Conservation (phyloP, 192 early-diverging fungal genomes). For the Coemansia sp. region DNA sequence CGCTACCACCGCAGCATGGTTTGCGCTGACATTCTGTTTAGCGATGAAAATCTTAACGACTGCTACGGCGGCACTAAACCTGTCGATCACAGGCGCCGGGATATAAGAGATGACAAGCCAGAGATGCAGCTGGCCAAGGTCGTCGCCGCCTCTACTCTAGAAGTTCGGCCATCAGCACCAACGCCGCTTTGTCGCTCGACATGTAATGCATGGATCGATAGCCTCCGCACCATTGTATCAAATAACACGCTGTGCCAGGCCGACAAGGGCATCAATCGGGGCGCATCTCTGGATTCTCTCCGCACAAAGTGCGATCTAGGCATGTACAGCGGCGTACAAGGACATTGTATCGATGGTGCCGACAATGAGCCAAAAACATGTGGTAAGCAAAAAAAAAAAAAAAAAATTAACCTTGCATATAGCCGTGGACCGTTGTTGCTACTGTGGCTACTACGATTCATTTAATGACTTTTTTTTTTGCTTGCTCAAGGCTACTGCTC, state of each 20-base stretch:
- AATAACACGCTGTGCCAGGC: constrained; percentile 50
- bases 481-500: not conserved
- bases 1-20: constrained; percentile 55
- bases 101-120: constrained; percentile 15
- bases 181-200: constrained; percentile 47
- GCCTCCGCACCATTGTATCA: constrained; percentile 37
- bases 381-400: constrained; percentile 37
- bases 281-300: constrained; percentile 39
- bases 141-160: constrained; percentile 27
- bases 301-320: constrained; percentile 42
- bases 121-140: constrained; percentile 36
- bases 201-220: constrained; percentile 48
- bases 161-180: constrained; percentile 22
- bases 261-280: constrained; percentile 45
- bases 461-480: not conserved
- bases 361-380: constrained; percentile 56
- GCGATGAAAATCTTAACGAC: constrained; percentile 42
- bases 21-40: constrained; percentile 51
- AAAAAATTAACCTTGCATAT: not conserved
- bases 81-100: constrained; percentile 11
- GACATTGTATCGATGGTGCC: constrained; percentile 43
- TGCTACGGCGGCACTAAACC: constrained; percentile 37
- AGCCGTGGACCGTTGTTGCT: not conserved
- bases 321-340: constrained; percentile 34
- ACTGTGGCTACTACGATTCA: constrained; percentile 6